Base-by-base conservation (phyloP, 208 protist genomes). In the Naegleria fowleri region DNA sequence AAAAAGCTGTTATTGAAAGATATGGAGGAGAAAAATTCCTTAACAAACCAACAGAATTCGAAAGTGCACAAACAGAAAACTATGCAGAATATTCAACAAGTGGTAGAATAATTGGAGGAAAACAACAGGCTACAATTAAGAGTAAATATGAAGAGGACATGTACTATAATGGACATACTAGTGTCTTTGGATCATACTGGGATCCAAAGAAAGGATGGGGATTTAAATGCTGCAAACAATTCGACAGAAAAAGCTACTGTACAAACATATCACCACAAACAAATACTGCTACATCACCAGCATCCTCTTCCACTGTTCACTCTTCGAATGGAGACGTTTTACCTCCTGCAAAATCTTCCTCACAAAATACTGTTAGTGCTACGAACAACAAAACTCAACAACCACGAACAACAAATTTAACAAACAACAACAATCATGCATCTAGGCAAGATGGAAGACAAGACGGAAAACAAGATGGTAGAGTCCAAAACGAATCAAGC, bases 11-110 rank as follows among this genome's bases (percentile, higher is more conserved):
- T 0, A 36, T 96, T 3, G 91, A 95, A 15, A 96, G 96, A 88
- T 98, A 98, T 92, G 97, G 97, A 25, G 97, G 97, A 16, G 91
- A 91, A 43, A 92, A 98, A 86, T 90, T 96, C 91, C 5, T 97
- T 0, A 67, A 94, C 29, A 87, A 90, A 19, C 88, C 90, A 11
- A 85, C 91, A 0, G 6, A 89, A 36, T 67, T 29, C 55, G 93
- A 95, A 51, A 36, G 9, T 40, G 40, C 36, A 48, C 95, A 98
- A 91, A 95, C 94, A 4, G 97, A 98, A 91, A 55, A 88, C 39
- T 98, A 98, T 92, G 92, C 95, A 29, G 96, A 98, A 90, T 98
- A 98, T 92, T 90, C 92, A 39, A 58, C 90, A 3, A 89, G 92
- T 16, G 97, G 97, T 48, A 92, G 89, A n/a, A 39, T 97, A 3